These are phyloP conservation scores for Solanum dulcamara DNA, from an alignment of 257 asterid species.

Conservation along the genomic window DNA sequence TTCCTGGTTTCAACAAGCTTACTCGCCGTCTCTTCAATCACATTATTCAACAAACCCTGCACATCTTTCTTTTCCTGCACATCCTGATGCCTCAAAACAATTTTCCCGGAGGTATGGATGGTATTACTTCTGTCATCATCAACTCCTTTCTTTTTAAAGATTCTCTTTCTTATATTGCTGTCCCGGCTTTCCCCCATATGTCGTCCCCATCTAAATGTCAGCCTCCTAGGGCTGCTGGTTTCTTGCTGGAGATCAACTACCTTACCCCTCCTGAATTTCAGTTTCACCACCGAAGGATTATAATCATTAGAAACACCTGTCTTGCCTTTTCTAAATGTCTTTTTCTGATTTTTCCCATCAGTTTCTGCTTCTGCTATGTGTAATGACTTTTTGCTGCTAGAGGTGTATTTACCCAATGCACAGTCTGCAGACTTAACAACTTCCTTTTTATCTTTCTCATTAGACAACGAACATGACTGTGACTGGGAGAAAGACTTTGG, in stretches of 20 bases:
- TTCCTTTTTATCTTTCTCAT: constrained; percentile 10
- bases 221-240: constrained; percentile 40
- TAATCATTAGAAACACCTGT: constrained; percentile 22
- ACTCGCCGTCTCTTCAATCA: constrained; percentile 80
- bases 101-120: constrained; percentile 19
- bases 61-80: constrained; percentile 58
- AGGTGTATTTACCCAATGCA: neutral
- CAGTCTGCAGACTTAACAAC: neutral
- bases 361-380: constrained; percentile 6
- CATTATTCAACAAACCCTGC: constrained; percentile 60
- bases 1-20: constrained; percentile 73
- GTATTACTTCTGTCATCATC: constrained; percentile 8
- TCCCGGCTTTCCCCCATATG: constrained; percentile 23
- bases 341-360: constrained; percentile 17
- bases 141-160: constrained; percentile 23
- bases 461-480: constrained; percentile 17
- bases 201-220: constrained; percentile 48
- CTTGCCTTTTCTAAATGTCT: constrained; percentile 21
- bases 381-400: neutral
- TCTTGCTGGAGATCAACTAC: constrained; percentile 50
- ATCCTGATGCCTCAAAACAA: constrained; percentile 61
- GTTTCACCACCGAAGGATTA: constrained; percentile 30
- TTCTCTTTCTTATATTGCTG: constrained; percentile 20
- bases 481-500: constrained; percentile 15
- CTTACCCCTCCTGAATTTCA: constrained; percentile 66